Evolutionary conservation across 768 basidiomycete species (phyloP).

Genomic region (Cubamyces sp.): DNA sequence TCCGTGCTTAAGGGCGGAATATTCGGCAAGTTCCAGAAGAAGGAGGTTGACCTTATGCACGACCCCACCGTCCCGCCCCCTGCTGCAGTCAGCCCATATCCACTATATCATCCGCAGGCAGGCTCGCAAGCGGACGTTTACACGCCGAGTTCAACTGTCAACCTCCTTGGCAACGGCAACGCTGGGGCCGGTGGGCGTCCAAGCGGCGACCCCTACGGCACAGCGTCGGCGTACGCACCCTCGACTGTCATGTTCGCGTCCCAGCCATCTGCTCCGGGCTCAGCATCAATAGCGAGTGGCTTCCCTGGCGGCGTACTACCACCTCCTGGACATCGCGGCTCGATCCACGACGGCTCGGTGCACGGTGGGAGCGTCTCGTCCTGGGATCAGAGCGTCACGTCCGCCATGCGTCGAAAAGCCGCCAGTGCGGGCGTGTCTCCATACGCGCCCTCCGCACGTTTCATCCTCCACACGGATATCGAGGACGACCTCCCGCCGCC

Average conservation of each 20-base stretch:
- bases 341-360: background rate
- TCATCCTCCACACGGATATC: slow-evolving; percentile 69
- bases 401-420: slow-evolving; percentile 56
- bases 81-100: slow-evolving; percentile 22
- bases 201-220: background rate
- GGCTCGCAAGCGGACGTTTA: background rate
- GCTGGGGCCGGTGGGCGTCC: background rate
- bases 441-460: slow-evolving; percentile 51
- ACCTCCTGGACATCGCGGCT: no score
- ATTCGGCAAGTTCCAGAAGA: slow-evolving; percentile 19
- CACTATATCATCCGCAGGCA: slow-evolving; percentile 17
- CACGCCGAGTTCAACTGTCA: slow-evolving; percentile 15
- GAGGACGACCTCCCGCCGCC: slow-evolving; percentile 56
- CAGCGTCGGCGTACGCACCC: slow-evolving; percentile 4
- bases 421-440: slow-evolving; percentile 50
- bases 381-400: slow-evolving; percentile 40
- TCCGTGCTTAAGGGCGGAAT: slow-evolving; percentile 1
- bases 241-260: slow-evolving; percentile 11
- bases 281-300: no score
- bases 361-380: slow-evolving; percentile 16
- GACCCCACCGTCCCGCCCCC: slow-evolving; percentile 16
- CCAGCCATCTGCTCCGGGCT: background rate
- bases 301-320: no score
- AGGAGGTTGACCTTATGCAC: slow-evolving; percentile 23
- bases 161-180: slow-evolving; percentile 8